Evolutionary conservation across 2,329 filamentous ascomycete species (phyloP), one percentile per base, ranked within the genome.

Genomic region (Colletotrichum cereale): DNA sequence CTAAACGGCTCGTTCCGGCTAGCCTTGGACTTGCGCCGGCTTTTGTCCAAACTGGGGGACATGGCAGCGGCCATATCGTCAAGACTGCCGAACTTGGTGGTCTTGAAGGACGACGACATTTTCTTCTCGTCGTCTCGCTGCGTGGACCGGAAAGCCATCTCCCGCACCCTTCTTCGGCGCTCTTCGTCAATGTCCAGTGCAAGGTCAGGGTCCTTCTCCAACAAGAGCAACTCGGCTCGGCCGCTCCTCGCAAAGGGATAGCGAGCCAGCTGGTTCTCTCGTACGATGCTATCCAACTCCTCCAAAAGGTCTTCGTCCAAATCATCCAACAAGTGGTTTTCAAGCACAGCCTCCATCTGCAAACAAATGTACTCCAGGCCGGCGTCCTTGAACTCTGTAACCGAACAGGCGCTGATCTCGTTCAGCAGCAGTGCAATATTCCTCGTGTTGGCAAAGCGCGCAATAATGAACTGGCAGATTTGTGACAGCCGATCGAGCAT

Each of bases 401-500:
- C 91, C 0, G 92, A 92, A 78, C 93, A 97, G 3, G 93, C 93
- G 55, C 94, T 93, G 72, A 98, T 92, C 2, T 92, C 92, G 77
- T 97, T 97, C 14, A 99, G 86, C 21, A 98, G 85, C 63, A 92
- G 90, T 70, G 93, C 93, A 34, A 97, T 92, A 78, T 97, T 99
- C 34, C 95, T 91, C 6, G 90, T 92, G 60, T 90, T 94, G n/a
- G 95, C 92, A 81, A 96, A 97, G 61, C 89, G 89, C 44, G 95
- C 95, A 71, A 98, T 88, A 29, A 95, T 83, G 70, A 89, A 90
- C 79, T 99, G 96, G 79, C 96, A 98, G 36, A 97, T 90, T 79
- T 97, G 93, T 6, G 94, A 94, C 6, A 99, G 84, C 8, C 95
- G 89, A 79, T 98, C 95, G 57, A 99, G 87, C 95, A 99, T 98